These are phyloP conservation scores for Petasospora rhodanensis DNA, from an alignment of 1,139 yeast species.

Conservation along the genomic window DNA sequence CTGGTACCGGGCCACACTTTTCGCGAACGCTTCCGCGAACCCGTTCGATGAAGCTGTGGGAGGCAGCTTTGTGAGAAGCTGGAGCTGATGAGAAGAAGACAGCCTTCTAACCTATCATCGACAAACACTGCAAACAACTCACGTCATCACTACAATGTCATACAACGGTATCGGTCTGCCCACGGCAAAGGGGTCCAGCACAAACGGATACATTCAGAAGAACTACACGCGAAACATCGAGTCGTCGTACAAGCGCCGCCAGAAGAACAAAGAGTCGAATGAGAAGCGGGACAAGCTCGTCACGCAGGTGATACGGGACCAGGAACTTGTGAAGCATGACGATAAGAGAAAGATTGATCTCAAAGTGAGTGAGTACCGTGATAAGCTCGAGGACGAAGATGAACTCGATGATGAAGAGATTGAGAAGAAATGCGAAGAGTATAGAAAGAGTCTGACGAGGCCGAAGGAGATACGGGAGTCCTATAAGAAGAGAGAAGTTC, in stretches of 20 bases:
- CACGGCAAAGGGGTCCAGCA: conserved; percentile 26
- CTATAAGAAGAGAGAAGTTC: conserved; percentile 14
- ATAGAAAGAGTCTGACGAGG: conserved; percentile 11
- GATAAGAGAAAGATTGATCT: conserved; percentile 20
- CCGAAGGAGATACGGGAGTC: conserved; percentile 10
- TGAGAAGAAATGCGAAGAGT: conserved; percentile 18
- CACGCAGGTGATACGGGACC: conserved; percentile 13
- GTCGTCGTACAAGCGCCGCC: conserved; percentile 20
- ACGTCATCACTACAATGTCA: conserved; percentile 16
- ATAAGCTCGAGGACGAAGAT: conserved; percentile 22
- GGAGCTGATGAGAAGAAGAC: no score
- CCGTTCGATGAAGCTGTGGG: no score
- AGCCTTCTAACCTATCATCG: no score
- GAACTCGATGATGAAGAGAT: conserved; percentile 20
- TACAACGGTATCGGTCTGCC: conserved; percentile 27
- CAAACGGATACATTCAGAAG: conserved; percentile 26
- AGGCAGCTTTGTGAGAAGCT: no score
- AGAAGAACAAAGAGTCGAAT: conserved; percentile 15
- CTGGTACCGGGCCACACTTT: no score
- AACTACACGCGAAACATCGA: conserved; percentile 16
- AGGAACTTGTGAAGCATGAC: conserved; percentile 18
- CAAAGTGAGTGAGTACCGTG: conserved; percentile 23
- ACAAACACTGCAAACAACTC: no score
- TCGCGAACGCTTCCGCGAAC: no score
- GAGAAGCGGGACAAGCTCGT: conserved; percentile 9